phyloP scores from a whole-genome alignment of 768 basidiomycete species.

The Paxillus rubicundulus region DNA sequence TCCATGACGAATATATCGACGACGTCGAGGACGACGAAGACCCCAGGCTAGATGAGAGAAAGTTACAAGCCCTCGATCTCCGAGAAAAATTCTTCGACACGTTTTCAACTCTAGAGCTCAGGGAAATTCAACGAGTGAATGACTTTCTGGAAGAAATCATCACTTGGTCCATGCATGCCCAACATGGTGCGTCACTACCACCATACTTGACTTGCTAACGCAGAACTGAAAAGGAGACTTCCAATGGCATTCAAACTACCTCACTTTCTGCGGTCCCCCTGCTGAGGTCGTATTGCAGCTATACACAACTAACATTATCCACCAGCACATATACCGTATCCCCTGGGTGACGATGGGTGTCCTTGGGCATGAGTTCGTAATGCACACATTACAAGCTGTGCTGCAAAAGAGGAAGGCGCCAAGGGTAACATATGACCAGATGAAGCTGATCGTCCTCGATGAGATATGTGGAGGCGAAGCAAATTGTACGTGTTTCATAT shows the following conservation, averaged over 20 bases:
- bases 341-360: not conserved
- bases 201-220: no score
- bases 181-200: not conserved
- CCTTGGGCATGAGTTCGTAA: not conserved
- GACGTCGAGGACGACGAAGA: constrained; percentile 4
- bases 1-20: constrained; percentile 1
- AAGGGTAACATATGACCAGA: not conserved
- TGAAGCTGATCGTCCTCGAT: constrained; percentile 13
- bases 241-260: no score
- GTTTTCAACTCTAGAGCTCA: constrained; percentile 13
- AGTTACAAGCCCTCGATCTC: not conserved
- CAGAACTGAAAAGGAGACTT: no score
- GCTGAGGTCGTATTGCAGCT: no score
- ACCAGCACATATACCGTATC: not conserved
- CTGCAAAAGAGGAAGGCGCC: not conserved
- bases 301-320: not conserved
- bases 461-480: constrained; percentile 13
- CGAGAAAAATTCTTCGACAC: constrained; percentile 3
- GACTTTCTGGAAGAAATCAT: constrained; percentile 12
- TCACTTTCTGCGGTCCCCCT: no score
- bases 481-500: constrained; percentile 13
- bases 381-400: not conserved
- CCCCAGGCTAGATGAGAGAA: not conserved
- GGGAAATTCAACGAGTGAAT: constrained; percentile 12
- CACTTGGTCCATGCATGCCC: not conserved